Conservation (phyloP, 2,329 filamentous ascomycete genomes). For the Daldinia eschscholtzii region DNA sequence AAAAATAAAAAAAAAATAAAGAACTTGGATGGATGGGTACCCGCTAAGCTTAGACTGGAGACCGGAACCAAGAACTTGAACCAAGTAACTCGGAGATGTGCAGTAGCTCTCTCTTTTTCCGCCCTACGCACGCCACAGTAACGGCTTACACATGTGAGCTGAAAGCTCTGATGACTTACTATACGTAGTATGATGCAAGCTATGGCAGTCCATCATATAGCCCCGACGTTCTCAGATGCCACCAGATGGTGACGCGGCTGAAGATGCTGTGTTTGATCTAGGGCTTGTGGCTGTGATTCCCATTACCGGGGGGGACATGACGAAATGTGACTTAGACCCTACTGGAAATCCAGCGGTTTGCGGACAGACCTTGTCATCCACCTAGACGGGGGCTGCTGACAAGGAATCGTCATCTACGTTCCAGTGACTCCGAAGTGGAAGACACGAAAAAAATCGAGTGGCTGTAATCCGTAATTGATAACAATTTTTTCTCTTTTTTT, state of each 20-base stretch:
- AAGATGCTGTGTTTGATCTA: constrained; percentile 18
- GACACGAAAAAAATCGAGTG: constrained; percentile 18
- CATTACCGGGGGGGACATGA: constrained; percentile 29
- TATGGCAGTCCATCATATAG: constrained; percentile 1
- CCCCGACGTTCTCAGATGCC: background rate
- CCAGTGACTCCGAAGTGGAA: constrained; percentile 20
- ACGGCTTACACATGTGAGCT: constrained; percentile 26
- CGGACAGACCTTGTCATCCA: constrained; percentile 13
- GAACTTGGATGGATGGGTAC: constrained; percentile 36
- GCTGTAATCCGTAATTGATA: constrained; percentile 5
- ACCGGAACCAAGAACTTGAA: constrained; percentile 4
- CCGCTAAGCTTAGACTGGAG: constrained; percentile 30
- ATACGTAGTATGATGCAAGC: constrained; percentile 3
- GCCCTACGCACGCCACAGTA: constrained; percentile 31
- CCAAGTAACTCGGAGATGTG: constrained; percentile 23
- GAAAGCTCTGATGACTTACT: constrained; percentile 16
- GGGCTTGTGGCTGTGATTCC: constrained; percentile 36
- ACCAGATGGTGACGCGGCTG: constrained; percentile 32
- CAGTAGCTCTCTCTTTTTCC: constrained; percentile 17
- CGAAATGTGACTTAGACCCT: constrained; percentile 26
- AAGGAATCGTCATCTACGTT: constrained; percentile 31
- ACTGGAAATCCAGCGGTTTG: background rate
- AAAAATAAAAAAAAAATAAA: constrained; percentile 1
- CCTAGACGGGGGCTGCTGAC: constrained; percentile 26
- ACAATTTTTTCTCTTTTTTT: background rate